phyloP scores from a whole-genome alignment of 1,284 basidiomycete species.

The Cerioporus squamosus region DNA sequence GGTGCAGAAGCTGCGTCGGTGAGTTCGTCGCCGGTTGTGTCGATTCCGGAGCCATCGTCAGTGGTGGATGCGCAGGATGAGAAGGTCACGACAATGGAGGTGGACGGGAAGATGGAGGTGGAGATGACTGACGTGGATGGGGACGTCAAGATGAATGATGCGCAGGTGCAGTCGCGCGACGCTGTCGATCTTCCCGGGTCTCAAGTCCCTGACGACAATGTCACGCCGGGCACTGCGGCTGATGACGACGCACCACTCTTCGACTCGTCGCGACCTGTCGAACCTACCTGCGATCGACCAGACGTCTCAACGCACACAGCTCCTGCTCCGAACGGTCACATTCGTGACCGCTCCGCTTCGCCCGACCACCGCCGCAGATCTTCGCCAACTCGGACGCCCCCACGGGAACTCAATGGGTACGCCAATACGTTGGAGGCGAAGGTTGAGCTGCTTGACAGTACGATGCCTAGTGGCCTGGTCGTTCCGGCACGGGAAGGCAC shows the following conservation, averaged over 20 bases:
- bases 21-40: too few species aligned
- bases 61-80: background rate
- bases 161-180: background rate
- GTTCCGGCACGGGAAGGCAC: background rate
- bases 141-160: conserved; percentile 6
- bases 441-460: conserved; percentile 32
- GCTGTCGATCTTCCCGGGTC: background rate
- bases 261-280: background rate
- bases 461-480: conserved; percentile 16
- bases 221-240: background rate
- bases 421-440: conserved; percentile 34
- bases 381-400: too few species aligned
- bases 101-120: background rate
- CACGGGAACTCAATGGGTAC: background rate
- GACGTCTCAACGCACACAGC: background rate
- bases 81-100: background rate
- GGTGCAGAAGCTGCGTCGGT: too few species aligned
- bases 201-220: too few species aligned
- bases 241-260: background rate
- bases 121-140: background rate
- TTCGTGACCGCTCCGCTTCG: background rate
- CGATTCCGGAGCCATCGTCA: too few species aligned
- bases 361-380: background rate
- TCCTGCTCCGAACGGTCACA: background rate
- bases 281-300: background rate